Percentiles rank a stretch among this genome's conserved stretches.
Evolutionary conservation across 352 stramenopile genomes (phyloP).

Genomic region (Stramenopiles sp.): DNA sequence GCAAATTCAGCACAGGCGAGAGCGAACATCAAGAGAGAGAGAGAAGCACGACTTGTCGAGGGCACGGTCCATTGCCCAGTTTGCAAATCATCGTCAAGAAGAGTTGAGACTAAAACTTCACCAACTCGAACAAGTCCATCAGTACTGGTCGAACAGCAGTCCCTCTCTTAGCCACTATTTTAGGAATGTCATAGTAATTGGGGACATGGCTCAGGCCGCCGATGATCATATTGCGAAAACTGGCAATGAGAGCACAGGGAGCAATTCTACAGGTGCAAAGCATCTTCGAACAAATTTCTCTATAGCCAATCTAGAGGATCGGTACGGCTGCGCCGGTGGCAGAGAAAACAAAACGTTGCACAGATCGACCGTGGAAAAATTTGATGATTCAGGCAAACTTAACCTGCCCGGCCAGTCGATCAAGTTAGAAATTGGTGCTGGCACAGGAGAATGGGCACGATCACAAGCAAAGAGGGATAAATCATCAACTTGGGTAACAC

Average conservation of each 20-base stretch:
- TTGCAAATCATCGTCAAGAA: not conserved
- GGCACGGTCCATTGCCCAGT: not conserved
- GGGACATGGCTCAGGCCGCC: not conserved
- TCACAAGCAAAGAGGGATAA: slow-evolving; percentile 13
- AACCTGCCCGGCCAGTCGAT: not conserved
- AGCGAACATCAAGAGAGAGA: no score
- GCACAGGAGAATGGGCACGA: slow-evolving; percentile 21
- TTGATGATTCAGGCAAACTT: not conserved
- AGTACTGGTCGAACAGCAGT: not conserved
- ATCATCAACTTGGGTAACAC: slow-evolving; percentile 12
- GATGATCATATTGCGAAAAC: not conserved
- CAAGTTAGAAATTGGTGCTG: slow-evolving; percentile 21
- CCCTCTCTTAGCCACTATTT: not conserved
- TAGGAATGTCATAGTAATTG: not conserved
- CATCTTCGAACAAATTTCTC: not conserved
- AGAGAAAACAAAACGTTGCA: not conserved
- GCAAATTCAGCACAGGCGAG: not conserved
- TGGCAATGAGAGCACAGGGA: no score
- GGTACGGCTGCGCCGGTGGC: not conserved
- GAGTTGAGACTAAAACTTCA: not conserved
- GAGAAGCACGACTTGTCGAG: not conserved
- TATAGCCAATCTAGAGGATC: not conserved
- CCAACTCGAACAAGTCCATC: not conserved
- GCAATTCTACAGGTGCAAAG: no score
- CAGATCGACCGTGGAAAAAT: not conserved